Percentiles rank a stretch among this genome's conserved stretches.
These are phyloP conservation scores for Phoma herbarum DNA, from an alignment of 2,329 filamentous ascomycete species.

Conservation along the genomic window DNA sequence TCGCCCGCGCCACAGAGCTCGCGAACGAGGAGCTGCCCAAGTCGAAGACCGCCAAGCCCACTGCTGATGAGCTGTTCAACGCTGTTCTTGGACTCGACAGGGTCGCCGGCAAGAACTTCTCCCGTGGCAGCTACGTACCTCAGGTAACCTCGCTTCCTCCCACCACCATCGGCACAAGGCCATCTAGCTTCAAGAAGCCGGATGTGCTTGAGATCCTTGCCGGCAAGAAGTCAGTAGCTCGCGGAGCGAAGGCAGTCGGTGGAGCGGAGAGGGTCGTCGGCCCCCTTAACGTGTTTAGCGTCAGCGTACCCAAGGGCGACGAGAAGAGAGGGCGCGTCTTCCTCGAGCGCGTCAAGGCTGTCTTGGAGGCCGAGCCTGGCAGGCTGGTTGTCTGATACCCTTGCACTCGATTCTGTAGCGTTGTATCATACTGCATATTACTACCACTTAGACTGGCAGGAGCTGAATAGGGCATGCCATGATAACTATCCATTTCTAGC, in stretches of 20 bases:
- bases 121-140: conserved; percentile 73
- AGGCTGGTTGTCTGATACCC: conserved; percentile 47
- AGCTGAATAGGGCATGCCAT: conserved; percentile 8
- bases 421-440: conserved; percentile 41
- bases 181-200: conserved; percentile 59
- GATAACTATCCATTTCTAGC: conserved; percentile 16
- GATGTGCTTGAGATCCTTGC: conserved; percentile 86
- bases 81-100: conserved; percentile 78
- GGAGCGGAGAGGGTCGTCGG: conserved; percentile 49
- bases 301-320: conserved; percentile 81
- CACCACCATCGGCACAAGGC: conserved; percentile 42
- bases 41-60: conserved; percentile 69
- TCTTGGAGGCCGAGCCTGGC: conserved; percentile 63
- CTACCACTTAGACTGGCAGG: conserved; percentile 13
- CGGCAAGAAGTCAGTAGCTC: conserved; percentile 42
- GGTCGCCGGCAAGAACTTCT: conserved; percentile 55
- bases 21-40: conserved; percentile 87
- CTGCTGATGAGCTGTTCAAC: conserved; percentile 86
- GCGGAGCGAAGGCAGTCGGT: conserved; percentile 42
- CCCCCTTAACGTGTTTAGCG: conserved; percentile 79
- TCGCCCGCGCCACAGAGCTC: conserved; percentile 82
- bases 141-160: conserved; percentile 66
- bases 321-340: conserved; percentile 83
- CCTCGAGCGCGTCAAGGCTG: conserved; percentile 83
- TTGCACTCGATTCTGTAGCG: conserved; percentile 26